A percentile compares a stretch with the other conserved stretches of the same genome.
These are phyloP conservation scores for Davidsoniella eucalypti DNA, from an alignment of 2,329 filamentous ascomycete genomes.

Conservation along the genomic window DNA sequence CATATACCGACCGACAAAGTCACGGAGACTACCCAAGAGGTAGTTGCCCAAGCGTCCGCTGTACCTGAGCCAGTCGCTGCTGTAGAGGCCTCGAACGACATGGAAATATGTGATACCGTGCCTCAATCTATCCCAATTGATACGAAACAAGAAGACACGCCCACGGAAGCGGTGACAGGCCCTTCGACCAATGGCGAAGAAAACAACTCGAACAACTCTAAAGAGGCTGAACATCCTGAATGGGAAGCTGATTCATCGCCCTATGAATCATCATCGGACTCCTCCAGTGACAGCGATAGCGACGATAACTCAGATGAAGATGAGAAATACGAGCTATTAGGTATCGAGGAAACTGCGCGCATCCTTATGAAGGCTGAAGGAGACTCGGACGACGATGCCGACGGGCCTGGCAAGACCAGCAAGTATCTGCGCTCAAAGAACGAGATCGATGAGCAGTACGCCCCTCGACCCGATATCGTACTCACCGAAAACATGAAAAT, in stretches of 20 bases:
- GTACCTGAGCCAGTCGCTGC: background rate
- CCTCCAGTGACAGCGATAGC: slow-evolving; percentile 43
- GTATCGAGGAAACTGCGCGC: slow-evolving; percentile 66
- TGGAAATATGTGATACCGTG: background rate
- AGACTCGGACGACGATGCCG: slow-evolving; percentile 59
- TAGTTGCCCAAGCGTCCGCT: background rate
- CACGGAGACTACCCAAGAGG: background rate
- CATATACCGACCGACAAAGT: background rate
- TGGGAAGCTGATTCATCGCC: slow-evolving; percentile 74
- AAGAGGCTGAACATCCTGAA: slow-evolving; percentile 41
- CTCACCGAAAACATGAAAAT: slow-evolving; percentile 65
- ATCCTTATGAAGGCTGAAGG: slow-evolving; percentile 73
- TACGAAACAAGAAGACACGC: background rate
- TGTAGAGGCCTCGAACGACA: background rate
- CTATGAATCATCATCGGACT: slow-evolving; percentile 50
- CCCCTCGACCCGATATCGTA: slow-evolving; percentile 61
- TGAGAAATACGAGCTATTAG: slow-evolving; percentile 55
- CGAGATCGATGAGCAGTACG: slow-evolving; percentile 47
- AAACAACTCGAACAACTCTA: background rate
- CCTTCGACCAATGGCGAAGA: background rate
- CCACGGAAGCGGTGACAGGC: background rate
- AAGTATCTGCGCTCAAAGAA: slow-evolving; percentile 62
- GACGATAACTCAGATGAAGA: slow-evolving; percentile 39
- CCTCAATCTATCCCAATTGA: background rate
- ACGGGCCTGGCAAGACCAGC: slow-evolving; percentile 19